Percentiles rank a stretch among this genome's conserved stretches.
phyloP scores from a whole-genome alignment of 169 alveolate species.

The Fabrea salina region DNA sequence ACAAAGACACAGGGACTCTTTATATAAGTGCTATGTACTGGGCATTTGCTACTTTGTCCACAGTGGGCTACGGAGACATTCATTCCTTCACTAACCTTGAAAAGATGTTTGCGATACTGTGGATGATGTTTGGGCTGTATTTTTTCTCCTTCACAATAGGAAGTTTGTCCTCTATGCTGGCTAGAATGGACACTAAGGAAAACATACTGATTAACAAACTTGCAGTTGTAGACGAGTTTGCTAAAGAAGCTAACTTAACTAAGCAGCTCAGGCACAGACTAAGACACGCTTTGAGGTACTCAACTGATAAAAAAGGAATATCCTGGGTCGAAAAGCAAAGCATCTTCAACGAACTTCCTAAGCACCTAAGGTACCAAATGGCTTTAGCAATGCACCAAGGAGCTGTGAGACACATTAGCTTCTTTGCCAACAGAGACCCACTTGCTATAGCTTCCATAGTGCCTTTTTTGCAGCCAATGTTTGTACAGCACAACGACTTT shows the following conservation, averaged over 20 bases:
- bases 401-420: slow-evolving; percentile 37
- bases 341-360: slow-evolving; percentile 42
- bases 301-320: slow-evolving; percentile 34
- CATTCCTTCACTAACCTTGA: slow-evolving; percentile 55
- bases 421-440: slow-evolving; percentile 32
- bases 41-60: slow-evolving; percentile 70
- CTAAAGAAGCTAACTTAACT: neutral
- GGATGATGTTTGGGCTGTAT: slow-evolving; percentile 80
- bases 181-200: slow-evolving; percentile 48
- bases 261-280: neutral
- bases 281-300: neutral
- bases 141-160: slow-evolving; percentile 78
- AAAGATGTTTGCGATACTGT: slow-evolving; percentile 47
- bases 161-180: slow-evolving; percentile 58
- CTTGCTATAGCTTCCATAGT: neutral
- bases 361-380: slow-evolving; percentile 39
- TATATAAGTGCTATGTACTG: slow-evolving; percentile 64
- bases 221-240: slow-evolving; percentile 10
- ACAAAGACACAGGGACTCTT: slow-evolving; percentile 26
- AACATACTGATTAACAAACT: slow-evolving; percentile 57
- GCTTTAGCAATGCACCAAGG: slow-evolving; percentile 47
- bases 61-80: slow-evolving; percentile 84
- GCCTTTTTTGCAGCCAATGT: slow-evolving; percentile 43
- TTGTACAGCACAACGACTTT: slow-evolving; percentile 45
- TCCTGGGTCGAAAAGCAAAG: slow-evolving; percentile 34